Evolutionary conservation across 2,329 filamentous ascomycete genomes (phyloP).

Genomic region (Hypoxylon sp.): DNA sequence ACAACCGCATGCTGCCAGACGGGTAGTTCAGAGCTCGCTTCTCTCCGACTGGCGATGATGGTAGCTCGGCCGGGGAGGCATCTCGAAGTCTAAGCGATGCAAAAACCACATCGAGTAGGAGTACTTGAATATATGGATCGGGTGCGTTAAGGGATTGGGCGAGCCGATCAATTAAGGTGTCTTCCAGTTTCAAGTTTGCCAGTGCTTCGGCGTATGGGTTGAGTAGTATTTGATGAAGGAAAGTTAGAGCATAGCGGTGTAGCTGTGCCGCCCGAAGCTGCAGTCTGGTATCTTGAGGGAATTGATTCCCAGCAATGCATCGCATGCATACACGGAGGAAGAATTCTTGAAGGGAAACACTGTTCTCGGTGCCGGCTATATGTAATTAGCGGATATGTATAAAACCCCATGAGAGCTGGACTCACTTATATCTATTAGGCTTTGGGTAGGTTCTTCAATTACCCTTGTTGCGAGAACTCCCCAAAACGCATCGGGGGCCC

Average conservation of each 20-base stretch:
- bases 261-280: constrained; percentile 68
- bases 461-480: constrained; percentile 71
- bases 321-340: constrained; percentile 72
- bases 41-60: constrained; percentile 57
- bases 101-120: constrained; percentile 81
- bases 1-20: constrained; percentile 50
- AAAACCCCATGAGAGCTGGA: constrained; percentile 40
- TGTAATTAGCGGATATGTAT: constrained; percentile 41
- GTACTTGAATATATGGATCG: constrained; percentile 77
- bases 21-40: constrained; percentile 57
- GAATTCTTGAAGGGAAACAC: constrained; percentile 71
- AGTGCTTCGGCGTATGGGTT: constrained; percentile 69
- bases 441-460: constrained; percentile 57
- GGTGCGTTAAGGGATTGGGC: constrained; percentile 65
- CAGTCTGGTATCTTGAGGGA: constrained; percentile 48
- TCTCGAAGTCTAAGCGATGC: constrained; percentile 74
- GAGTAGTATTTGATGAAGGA: constrained; percentile 74
- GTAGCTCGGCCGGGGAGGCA: constrained; percentile 50
- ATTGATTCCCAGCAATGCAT: constrained; percentile 61
- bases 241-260: constrained; percentile 73
- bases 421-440: constrained; percentile 62
- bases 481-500: constrained; percentile 75
- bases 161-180: constrained; percentile 74
- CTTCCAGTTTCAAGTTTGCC: constrained; percentile 72
- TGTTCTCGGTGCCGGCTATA: constrained; percentile 61